These are phyloP conservation scores for Fusarium redolens DNA, from an alignment of 2,329 filamentous ascomycete genomes.

Conservation along the genomic window DNA sequence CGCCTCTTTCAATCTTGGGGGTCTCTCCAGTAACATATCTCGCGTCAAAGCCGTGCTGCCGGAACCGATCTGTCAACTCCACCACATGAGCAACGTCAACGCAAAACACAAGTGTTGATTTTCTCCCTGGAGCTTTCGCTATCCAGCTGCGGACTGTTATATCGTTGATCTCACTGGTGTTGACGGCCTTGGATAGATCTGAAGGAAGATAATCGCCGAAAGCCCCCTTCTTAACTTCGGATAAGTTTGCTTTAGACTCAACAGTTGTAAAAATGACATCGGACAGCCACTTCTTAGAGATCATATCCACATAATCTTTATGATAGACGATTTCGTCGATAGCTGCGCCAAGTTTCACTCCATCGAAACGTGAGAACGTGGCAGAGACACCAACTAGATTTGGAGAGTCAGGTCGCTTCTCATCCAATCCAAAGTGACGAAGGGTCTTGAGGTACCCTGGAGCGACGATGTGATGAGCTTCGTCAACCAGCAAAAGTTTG, in stretches of 20 bases:
- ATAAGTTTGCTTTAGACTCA: conserved; percentile 82
- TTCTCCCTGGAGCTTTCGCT: conserved; percentile 76
- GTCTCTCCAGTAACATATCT: conserved; percentile 89
- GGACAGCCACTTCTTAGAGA: conserved; percentile 90
- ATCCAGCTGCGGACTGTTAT: conserved; percentile 89
- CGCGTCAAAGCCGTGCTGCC: conserved; percentile 82
- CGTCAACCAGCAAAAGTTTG: conserved; percentile 94
- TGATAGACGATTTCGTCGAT: conserved; percentile 98
- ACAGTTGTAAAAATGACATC: conserved; percentile 96
- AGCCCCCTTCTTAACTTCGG: conserved; percentile 69
- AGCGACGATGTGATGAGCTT: conserved; percentile 96
- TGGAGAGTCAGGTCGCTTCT: conserved; percentile 59
- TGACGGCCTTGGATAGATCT: conserved; percentile 85
- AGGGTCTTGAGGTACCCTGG: conserved; percentile 80
- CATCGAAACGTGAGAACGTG: conserved; percentile 81
- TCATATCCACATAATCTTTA: conserved; percentile 75
- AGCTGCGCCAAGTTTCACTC: conserved; percentile 80
- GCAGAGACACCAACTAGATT: conserved; percentile 91
- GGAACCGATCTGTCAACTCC: conserved; percentile 80
- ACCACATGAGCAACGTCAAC: conserved; percentile 88
- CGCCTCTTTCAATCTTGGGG: conserved; percentile 71
- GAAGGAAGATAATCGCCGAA: conserved; percentile 82
- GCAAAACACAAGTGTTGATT: conserved; percentile 93
- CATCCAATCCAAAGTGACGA: conserved; percentile 79
- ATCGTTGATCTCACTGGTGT: conserved; percentile 83